Evolutionary conservation across 768 basidiomycete species (phyloP), one percentile per base, ranked within the genome.

Genomic region (Xanthoconium purpureum): DNA sequence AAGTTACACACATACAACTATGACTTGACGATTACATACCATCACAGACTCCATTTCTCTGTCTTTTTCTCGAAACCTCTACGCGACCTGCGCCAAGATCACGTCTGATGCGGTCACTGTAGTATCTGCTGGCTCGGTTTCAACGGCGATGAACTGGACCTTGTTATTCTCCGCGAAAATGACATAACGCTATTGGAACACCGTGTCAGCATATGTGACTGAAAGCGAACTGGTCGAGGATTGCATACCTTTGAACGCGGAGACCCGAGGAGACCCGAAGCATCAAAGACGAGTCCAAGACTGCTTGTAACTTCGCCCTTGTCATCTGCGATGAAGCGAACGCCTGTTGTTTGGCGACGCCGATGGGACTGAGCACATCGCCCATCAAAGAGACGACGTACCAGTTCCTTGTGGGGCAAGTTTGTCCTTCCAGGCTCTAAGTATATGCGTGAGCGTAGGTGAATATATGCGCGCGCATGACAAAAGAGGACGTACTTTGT

Each of bases 321-420:
- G 69, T 93, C 90, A 57, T 89, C 88, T 11, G 85, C 80, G 49
- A 87, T 79, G 71, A 88, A 87, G 40, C 76, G 80, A 38, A 85
- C 75, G 0, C 72, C 83, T 85, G 55, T 28, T 36, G 2, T 49
- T 44, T 11, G 4, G 8, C 38, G n/a, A 29, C 3, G 28, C 29
- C 12, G 12, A 55, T 45, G 3, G 14, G 39, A 18, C n/a, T 13
- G 52, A 61, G 58, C 47, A 7, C 28, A 11, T 48, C 39, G 1
- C 50, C 55, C 37, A 55, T 58, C 14, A 3, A 14, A 15, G 20
- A 37, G 18, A 35, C 0, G 20, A 48, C 80, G 38, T 62, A 85
- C 85, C 73, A 17, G 83, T 83, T 47, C 83, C 84, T 9, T 73
- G 66, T 3, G 81, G 78, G 3, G 83, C 82, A 38, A 89, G 73